Evolutionary conservation across 495 filamentous ascomycete genomes (phyloP).

Genomic region (Aspergillus haitiensis): DNA sequence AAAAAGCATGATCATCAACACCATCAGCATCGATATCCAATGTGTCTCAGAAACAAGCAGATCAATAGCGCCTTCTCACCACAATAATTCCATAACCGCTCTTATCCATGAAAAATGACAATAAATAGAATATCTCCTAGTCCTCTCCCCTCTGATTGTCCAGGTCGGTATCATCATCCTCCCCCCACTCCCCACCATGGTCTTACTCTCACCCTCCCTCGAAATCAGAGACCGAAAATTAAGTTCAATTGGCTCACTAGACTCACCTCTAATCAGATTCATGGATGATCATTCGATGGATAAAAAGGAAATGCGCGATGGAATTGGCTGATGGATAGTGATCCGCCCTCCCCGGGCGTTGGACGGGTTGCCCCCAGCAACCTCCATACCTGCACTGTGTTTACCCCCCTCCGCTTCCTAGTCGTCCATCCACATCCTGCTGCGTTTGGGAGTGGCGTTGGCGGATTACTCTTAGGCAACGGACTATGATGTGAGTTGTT

Average conservation of each 20-base stretch:
- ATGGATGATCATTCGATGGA: slow-evolving; percentile 16
- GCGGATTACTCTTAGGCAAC: slow-evolving; percentile 26
- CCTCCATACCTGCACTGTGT: slow-evolving; percentile 37
- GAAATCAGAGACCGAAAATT: not conserved
- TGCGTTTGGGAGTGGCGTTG: slow-evolving; percentile 32
- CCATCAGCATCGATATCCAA: not conserved
- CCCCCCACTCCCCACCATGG: slow-evolving; percentile 7
- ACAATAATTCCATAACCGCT: slow-evolving; percentile 3
- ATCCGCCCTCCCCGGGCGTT: slow-evolving; percentile 18
- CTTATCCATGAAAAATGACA: not conserved
- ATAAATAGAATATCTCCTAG: not conserved
- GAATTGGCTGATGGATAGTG: slow-evolving; percentile 13
- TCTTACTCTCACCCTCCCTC: slow-evolving; percentile 1
- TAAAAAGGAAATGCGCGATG: not conserved
- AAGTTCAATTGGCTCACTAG: not conserved
- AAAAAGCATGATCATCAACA: too few relatives aligned
- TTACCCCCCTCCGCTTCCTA: slow-evolving; percentile 40
- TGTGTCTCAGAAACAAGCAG: too few relatives aligned
- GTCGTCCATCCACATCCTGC: slow-evolving; percentile 29
- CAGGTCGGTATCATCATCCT: not conserved
- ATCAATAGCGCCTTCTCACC: too few relatives aligned
- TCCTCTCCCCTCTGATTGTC: not conserved
- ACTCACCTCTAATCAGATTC: not conserved
- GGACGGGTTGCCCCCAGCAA: slow-evolving; percentile 44
- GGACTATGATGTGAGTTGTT: slow-evolving; percentile 32